These are phyloP conservation scores for Turritis glabra DNA, from an alignment of 345 rosid genomes.

Conservation along the genomic window DNA sequence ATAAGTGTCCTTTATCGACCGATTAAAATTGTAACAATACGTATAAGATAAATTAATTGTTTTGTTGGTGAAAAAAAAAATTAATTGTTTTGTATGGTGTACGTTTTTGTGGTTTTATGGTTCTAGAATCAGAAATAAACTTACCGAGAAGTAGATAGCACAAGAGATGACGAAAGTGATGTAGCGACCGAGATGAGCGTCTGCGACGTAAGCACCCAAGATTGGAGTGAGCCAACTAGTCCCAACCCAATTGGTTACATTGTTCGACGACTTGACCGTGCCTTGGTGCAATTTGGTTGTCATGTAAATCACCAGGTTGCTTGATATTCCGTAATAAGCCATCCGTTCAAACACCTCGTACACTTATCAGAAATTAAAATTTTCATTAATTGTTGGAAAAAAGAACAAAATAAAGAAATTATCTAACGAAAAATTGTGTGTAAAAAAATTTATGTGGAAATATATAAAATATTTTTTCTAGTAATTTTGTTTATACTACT, in stretches of 20 bases:
- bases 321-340: constrained; percentile 89
- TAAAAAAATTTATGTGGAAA: not conserved
- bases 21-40: not conserved
- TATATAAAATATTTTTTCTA: not conserved
- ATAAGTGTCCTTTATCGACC: not conserved
- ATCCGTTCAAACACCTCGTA: constrained; percentile 85
- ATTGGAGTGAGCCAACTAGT: constrained; percentile 80
- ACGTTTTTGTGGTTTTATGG: not conserved
- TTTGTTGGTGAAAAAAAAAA: too few species aligned
- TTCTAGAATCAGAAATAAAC: not conserved
- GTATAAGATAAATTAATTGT: not conserved
- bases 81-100: not conserved
- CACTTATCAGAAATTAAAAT: constrained; percentile 23
- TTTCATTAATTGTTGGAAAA: not conserved
- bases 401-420: not conserved
- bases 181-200: constrained; percentile 87
- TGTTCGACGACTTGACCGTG: constrained; percentile 78
- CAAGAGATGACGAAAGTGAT: constrained; percentile 65
- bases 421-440: not conserved
- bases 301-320: constrained; percentile 72
- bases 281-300: constrained; percentile 80
- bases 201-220: constrained; percentile 87
- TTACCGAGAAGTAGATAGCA: constrained; percentile 59
- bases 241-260: constrained; percentile 96
- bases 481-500: too few species aligned